phyloP scores from a whole-genome alignment of 768 basidiomycete species.

The Sarcodon aspratus region DNA sequence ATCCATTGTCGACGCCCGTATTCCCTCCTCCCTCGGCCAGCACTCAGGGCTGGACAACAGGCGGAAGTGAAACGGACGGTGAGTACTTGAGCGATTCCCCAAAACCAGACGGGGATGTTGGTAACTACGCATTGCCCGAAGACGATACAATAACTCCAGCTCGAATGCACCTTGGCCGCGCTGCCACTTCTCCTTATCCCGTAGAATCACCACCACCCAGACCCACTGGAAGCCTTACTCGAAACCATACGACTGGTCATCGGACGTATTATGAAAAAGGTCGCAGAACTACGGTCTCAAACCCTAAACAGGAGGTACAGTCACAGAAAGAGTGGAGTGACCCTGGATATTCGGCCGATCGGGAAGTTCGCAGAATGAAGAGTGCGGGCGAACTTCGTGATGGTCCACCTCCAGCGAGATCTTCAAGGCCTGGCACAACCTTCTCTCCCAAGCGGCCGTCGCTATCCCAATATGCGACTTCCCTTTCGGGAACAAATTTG shows the following conservation, averaged over 20 bases:
- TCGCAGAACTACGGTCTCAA: constrained; percentile 5
- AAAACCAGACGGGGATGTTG: constrained; percentile 21
- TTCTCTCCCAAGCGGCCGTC: constrained; percentile 28
- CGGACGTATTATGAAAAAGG: constrained; percentile 20
- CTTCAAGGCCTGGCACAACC: constrained; percentile 14
- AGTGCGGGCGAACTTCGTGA: constrained; percentile 73
- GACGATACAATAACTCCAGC: constrained; percentile 68
- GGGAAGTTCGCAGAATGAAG: constrained; percentile 73
- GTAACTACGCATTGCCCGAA: constrained; percentile 30
- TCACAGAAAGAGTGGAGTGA: not conserved
- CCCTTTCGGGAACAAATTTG: constrained; percentile 63
- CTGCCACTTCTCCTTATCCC: constrained; percentile 37
- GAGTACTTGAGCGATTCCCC: constrained; percentile 48
- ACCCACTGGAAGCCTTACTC: constrained; percentile 25
- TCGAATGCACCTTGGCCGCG: constrained; percentile 40
- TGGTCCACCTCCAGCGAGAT: constrained; percentile 11
- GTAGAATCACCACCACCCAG: constrained; percentile 21
- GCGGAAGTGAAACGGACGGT: constrained; percentile 33
- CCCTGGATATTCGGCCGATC: constrained; percentile 20
- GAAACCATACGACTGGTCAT: constrained; percentile 71
- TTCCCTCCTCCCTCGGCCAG: constrained; percentile 40
- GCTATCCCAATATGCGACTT: constrained; percentile 41
- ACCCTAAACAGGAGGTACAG: not conserved
- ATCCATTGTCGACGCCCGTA: constrained; percentile 56
- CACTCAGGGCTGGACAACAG: constrained; percentile 28